Evolutionary conservation across 345 rosid genomes (phyloP).

Genomic region (Sisymbrium altissimum): DNA sequence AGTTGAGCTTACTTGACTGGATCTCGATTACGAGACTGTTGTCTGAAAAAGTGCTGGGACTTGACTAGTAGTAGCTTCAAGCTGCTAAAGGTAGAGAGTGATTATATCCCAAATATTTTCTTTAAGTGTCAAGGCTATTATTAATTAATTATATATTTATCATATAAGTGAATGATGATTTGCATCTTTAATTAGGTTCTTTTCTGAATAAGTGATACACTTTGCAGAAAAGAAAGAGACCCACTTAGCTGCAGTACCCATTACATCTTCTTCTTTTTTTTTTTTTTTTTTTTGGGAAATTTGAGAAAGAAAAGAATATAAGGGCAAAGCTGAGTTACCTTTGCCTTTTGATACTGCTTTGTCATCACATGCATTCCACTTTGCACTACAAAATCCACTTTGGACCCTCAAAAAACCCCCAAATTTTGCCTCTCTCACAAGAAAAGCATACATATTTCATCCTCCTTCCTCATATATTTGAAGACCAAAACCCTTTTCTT

Average conservation of each 20-base stretch:
- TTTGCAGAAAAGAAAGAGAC: slow-evolving; percentile 54
- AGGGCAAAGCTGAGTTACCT: slow-evolving; percentile 72
- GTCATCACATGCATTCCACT: slow-evolving; percentile 98
- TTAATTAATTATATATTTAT: not conserved
- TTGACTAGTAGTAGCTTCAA: slow-evolving; percentile 27
- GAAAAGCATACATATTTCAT: slow-evolving; percentile 59
- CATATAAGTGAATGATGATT: slow-evolving; percentile 35
- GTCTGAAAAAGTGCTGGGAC: slow-evolving; percentile 29
- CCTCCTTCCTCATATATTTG: slow-evolving; percentile 32
- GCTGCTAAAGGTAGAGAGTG: slow-evolving; percentile 15
- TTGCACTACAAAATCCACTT: slow-evolving; percentile 82
- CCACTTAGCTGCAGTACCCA: slow-evolving; percentile 50
- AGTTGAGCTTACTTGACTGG: slow-evolving; percentile 19
- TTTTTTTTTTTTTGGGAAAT: slow-evolving; percentile 36
- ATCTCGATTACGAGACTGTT: slow-evolving; percentile 12
- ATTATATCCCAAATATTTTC: slow-evolving; percentile 16
- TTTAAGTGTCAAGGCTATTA: slow-evolving; percentile 9
- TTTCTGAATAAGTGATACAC: slow-evolving; percentile 34
- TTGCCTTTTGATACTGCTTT: slow-evolving; percentile 70
- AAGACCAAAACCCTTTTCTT: slow-evolving; percentile 30
- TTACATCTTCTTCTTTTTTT: slow-evolving; percentile 28
- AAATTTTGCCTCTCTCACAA: slow-evolving; percentile 55
- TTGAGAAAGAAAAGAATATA: slow-evolving; percentile 41
- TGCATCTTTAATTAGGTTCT: slow-evolving; percentile 35
- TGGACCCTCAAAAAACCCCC: slow-evolving; percentile 43